Evolutionary conservation across 176 grass and related monocot species (phyloP).

Genomic region (Thalia dealbata): DNA sequence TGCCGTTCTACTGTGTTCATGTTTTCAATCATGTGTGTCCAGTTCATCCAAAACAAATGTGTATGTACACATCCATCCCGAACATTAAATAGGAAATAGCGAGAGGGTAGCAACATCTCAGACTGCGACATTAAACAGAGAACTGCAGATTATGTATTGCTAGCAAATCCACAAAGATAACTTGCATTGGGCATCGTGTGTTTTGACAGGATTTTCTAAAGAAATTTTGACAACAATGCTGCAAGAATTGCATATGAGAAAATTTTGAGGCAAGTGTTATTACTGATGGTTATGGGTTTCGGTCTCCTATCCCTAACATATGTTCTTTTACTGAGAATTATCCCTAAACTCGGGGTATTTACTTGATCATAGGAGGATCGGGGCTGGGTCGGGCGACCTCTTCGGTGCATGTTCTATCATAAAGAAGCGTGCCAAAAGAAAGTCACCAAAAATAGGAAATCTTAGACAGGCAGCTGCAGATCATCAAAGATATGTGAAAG

Average conservation of each 20-base stretch:
- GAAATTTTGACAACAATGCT: conserved; percentile 34
- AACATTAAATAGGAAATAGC: too few species aligned
- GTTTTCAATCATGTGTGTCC: too few species aligned
- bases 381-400: conserved; percentile 45
- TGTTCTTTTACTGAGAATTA: background rate
- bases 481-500: conserved; percentile 50
- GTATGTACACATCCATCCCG: too few species aligned
- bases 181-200: too few species aligned
- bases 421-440: conserved; percentile 44
- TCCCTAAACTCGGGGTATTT: background rate
- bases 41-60: too few species aligned
- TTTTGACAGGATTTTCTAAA: conserved; percentile 28
- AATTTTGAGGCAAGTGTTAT: conserved; percentile 53
- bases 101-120: too few species aligned
- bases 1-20: too few species aligned
- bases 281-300: background rate
- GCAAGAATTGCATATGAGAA: conserved; percentile 80
- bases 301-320: background rate
- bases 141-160: conserved; percentile 7
- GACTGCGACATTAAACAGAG: too few species aligned
- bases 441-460: conserved; percentile 22
- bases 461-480: conserved; percentile 44
- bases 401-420: conserved; percentile 51
- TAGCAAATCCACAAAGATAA: conserved; percentile 18
- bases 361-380: conserved; percentile 42